Evolutionary conservation across 345 rosid genomes (phyloP).

Genomic region (Mercurialis annua): DNA sequence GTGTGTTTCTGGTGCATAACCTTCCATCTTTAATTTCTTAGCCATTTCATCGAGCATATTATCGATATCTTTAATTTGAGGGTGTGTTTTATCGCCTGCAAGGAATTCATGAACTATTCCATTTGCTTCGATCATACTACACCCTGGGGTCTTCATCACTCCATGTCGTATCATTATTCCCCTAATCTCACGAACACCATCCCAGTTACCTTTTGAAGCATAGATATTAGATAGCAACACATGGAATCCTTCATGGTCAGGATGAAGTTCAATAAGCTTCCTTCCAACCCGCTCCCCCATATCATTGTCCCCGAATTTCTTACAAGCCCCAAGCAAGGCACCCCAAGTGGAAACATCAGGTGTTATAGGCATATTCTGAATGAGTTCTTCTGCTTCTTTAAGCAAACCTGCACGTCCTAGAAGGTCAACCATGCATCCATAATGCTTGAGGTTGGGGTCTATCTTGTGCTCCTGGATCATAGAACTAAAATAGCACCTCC

Average conservation of each 20-base stretch:
- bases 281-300: conserved; percentile 60
- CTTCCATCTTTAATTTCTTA: conserved; percentile 36
- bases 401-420: conserved; percentile 64
- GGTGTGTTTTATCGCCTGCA: conserved; percentile 47
- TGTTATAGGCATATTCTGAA: conserved; percentile 50
- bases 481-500: conserved; percentile 38
- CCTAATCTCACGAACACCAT: conserved; percentile 43
- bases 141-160: conserved; percentile 54
- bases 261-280: conserved; percentile 54
- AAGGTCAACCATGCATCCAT: conserved; percentile 78
- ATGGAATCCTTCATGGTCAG: conserved; percentile 57
- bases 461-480: conserved; percentile 44
- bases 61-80: conserved; percentile 37
- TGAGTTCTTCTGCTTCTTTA: conserved; percentile 59
- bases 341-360: conserved; percentile 72
- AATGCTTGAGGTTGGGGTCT: conserved; percentile 59
- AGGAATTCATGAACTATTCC: conserved; percentile 50
- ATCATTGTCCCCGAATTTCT: conserved; percentile 41
- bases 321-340: conserved; percentile 63
- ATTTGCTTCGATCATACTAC: conserved; percentile 52
- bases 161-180: conserved; percentile 42
- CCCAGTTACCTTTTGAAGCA: conserved; percentile 61
- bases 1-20: conserved; percentile 41
- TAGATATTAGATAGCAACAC: conserved; percentile 53
- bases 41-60: conserved; percentile 44